Evolutionary conservation across 75 land plant genomes (phyloP).

Genomic region (Isoetes taiwanensis): DNA sequence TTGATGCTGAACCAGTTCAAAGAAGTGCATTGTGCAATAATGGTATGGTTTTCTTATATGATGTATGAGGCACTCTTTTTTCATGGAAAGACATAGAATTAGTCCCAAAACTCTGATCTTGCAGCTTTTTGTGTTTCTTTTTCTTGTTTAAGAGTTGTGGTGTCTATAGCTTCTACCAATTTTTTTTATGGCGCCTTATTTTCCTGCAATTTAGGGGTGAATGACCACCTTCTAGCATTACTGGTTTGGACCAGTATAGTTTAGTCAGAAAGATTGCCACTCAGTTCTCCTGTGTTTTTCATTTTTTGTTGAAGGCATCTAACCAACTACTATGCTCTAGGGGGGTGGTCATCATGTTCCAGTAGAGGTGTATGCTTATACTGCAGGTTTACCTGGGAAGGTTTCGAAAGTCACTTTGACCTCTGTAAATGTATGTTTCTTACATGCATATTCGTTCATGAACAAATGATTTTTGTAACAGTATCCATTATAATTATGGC

Average conservation of each 20-base stretch:
- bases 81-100: too few species aligned
- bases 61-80: too few species aligned
- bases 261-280: too few species aligned
- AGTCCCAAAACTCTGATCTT: not conserved
- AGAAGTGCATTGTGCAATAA: conserved; percentile 66
- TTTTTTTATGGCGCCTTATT: not conserved
- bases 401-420: conserved; percentile 54
- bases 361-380: conserved; percentile 59
- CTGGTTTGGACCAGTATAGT: too few species aligned
- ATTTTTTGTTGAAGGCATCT: not conserved
- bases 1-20: conserved; percentile 64
- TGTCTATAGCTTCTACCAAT: not conserved
- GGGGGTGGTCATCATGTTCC: conserved; percentile 61
- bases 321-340: conserved; percentile 21
- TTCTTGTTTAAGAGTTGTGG: not conserved
- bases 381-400: conserved; percentile 39
- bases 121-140: not conserved
- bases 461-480: too few species aligned
- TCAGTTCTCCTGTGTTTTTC: not conserved
- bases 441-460: too few species aligned
- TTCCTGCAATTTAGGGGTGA: not conserved
- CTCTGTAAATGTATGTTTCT: conserved; percentile 56
- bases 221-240: not conserved
- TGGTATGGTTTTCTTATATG: conserved; percentile 34
- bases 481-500: too few species aligned